A percentile compares a stretch with the other conserved stretches of the same genome.
Evolutionary conservation across 768 basidiomycete genomes (phyloP).

Genomic region (Mycena crocata): DNA sequence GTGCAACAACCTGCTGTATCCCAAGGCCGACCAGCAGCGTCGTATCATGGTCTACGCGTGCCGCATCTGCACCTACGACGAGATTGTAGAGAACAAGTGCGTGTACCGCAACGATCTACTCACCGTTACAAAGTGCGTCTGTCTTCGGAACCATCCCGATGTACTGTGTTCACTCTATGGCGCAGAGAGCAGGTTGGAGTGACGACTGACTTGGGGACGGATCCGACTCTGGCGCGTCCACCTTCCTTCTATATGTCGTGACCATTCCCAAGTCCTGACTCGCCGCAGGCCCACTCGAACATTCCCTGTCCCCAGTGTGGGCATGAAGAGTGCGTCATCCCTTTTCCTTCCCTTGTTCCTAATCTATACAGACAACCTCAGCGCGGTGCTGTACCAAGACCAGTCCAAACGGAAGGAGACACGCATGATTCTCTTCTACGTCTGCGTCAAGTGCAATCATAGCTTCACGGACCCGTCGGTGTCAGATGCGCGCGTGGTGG

Average conservation of each 20-base stretch:
- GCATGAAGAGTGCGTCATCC: conserved; percentile 78
- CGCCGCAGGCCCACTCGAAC: conserved; percentile 80
- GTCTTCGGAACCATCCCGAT: no score
- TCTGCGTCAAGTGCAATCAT: conserved; percentile 85
- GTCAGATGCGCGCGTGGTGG: conserved; percentile 47
- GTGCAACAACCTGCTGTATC: conserved; percentile 96
- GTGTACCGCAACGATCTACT: conserved; percentile 95
- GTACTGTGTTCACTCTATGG: background rate
- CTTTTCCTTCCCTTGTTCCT: conserved; percentile 3
- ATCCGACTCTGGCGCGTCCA: conserved; percentile 83
- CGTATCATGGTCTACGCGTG: conserved; percentile 92
- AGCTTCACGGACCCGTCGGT: conserved; percentile 79
- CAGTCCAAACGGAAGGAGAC: conserved; percentile 98
- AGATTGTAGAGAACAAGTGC: conserved; percentile 87
- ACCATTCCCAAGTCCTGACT: conserved; percentile 8
- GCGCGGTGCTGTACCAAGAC: conserved; percentile 95
- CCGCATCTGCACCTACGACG: conserved; percentile 89
- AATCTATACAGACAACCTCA: conserved; percentile 47
- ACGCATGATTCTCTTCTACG: conserved; percentile 92
- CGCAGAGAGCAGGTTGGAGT: conserved; percentile 93
- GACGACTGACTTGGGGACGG: conserved; percentile 86
- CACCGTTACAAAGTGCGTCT: conserved; percentile 87
- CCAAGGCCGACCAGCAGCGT: conserved; percentile 89
- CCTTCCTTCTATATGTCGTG: background rate
- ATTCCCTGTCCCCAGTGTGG: conserved; percentile 87